Percentiles rank a stretch among this genome's conserved stretches.
phyloP scores from a whole-genome alignment of 306 rosid species.

The Lathyrus aphaca region DNA sequence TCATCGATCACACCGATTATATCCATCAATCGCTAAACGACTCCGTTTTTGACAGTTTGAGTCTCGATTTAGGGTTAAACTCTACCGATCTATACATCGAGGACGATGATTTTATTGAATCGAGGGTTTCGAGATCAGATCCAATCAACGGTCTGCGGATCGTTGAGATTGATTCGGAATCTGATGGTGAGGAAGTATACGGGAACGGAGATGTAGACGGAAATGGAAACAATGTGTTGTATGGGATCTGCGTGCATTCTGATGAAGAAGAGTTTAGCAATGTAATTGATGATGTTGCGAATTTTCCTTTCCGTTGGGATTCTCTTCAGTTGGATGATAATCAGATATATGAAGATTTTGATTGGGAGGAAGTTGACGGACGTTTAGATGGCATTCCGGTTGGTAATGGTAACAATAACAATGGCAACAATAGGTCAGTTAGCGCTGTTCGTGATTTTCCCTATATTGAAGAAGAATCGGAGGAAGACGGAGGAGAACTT shows the following conservation, averaged over 20 bases:
- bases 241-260: conserved; percentile 54
- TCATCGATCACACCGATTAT: conserved; percentile 43
- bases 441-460: conserved; percentile 29
- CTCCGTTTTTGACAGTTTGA: conserved; percentile 57
- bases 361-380: conserved; percentile 87
- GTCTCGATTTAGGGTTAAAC: conserved; percentile 48
- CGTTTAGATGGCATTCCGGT: conserved; percentile 51
- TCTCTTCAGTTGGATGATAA: conserved; percentile 68
- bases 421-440: conserved; percentile 35
- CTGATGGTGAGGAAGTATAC: conserved; percentile 61
- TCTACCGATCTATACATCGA: not conserved
- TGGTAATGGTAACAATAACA: not conserved
- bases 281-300: conserved; percentile 52
- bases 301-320: conserved; percentile 68
- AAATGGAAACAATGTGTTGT: conserved; percentile 35
- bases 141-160: conserved; percentile 37
- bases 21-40: conserved; percentile 42
- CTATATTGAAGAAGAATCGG: not conserved
- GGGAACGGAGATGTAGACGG: conserved; percentile 42
- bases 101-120: conserved; percentile 46
- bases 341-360: conserved; percentile 66
- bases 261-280: conserved; percentile 49
- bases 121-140: conserved; percentile 51
- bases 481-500: not conserved
- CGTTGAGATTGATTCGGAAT: conserved; percentile 53